Evolutionary conservation across 495 filamentous ascomycete genomes (phyloP).

Genomic region (Talaromyces trachyspermus): DNA sequence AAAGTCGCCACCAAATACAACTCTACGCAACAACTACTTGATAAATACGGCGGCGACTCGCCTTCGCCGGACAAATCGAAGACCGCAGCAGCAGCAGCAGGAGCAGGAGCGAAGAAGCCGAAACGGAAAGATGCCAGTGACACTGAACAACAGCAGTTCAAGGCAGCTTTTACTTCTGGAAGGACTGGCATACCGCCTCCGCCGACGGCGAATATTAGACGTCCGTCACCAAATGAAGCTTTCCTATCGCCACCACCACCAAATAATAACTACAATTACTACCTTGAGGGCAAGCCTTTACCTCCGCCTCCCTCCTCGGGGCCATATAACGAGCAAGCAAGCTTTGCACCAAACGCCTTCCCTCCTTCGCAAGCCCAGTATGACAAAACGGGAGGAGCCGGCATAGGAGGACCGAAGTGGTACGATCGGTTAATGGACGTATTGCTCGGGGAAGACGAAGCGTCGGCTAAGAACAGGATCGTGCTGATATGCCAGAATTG

Average conservation of each 20-base stretch:
- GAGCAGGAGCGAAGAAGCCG: too few relatives aligned
- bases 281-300: constrained; percentile 9
- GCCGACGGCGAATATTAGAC: constrained; percentile 77
- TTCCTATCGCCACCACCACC: constrained; percentile 15
- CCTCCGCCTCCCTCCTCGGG: constrained; percentile 11
- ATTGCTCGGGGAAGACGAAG: constrained; percentile 92
- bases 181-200: constrained; percentile 60
- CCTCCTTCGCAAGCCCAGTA: constrained; percentile 20
- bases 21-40: constrained; percentile 83
- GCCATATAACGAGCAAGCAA: constrained; percentile 28
- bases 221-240: constrained; percentile 16
- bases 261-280: constrained; percentile 19
- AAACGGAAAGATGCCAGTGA: constrained; percentile 12
- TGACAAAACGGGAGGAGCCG: constrained; percentile 10
- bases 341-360: constrained; percentile 58
- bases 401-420: constrained; percentile 60
- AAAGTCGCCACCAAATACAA: constrained; percentile 93
- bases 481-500: constrained; percentile 80
- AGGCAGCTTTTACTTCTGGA: constrained; percentile 9
- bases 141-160: constrained; percentile 15
- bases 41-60: constrained; percentile 78
- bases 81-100: constrained; percentile 13
- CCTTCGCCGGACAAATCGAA: constrained; percentile 40
- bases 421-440: constrained; percentile 92
- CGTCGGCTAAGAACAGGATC: constrained; percentile 79